Evolutionary conservation across 192 early-diverging fungal genomes (phyloP).

Genomic region (Geosiphon pyriformis): DNA sequence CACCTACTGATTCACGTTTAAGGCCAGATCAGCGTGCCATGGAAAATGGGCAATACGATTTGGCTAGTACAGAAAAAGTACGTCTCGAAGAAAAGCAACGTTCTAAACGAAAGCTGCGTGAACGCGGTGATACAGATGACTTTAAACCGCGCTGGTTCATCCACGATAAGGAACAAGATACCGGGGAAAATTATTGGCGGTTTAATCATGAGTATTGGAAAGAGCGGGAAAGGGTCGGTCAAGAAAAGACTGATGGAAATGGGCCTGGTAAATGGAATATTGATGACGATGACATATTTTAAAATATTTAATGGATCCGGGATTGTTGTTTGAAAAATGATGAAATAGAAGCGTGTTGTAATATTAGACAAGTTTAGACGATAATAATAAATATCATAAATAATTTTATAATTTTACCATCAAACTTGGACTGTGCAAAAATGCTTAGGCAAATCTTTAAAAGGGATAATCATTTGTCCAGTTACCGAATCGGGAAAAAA

Average conservation of each 20-base stretch:
- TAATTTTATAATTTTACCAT: no score
- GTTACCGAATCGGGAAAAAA: no score
- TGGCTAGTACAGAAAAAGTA: slow-evolving; percentile 67
- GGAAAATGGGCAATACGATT: slow-evolving; percentile 78
- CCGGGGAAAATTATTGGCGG: slow-evolving; percentile 60
- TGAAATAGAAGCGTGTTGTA: no score
- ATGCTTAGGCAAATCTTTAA: no score
- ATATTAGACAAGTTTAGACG: no score
- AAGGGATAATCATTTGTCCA: no score
- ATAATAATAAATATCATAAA: no score
- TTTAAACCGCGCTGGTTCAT: slow-evolving; percentile 82
- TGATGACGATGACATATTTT: slow-evolving; percentile 45
- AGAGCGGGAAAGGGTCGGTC: slow-evolving; percentile 47
- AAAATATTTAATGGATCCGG: slow-evolving; percentile 7
- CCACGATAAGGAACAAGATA: slow-evolving; percentile 54
- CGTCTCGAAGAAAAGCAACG: slow-evolving; percentile 73
- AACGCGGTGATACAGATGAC: slow-evolving; percentile 43
- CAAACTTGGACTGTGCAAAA: no score
- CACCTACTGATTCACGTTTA: slow-evolving; percentile 77
- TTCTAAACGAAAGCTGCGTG: slow-evolving; percentile 49
- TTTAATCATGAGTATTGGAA: slow-evolving; percentile 72
- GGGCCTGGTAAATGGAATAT: slow-evolving; percentile 40
- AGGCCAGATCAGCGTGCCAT: slow-evolving; percentile 82
- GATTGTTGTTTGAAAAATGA: no score
- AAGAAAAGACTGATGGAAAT: slow-evolving; percentile 25